Percentiles rank a stretch among this genome's conserved stretches.
Conservation (phyloP, 257 asterid species). For the Handroanthus guayacan region DNA sequence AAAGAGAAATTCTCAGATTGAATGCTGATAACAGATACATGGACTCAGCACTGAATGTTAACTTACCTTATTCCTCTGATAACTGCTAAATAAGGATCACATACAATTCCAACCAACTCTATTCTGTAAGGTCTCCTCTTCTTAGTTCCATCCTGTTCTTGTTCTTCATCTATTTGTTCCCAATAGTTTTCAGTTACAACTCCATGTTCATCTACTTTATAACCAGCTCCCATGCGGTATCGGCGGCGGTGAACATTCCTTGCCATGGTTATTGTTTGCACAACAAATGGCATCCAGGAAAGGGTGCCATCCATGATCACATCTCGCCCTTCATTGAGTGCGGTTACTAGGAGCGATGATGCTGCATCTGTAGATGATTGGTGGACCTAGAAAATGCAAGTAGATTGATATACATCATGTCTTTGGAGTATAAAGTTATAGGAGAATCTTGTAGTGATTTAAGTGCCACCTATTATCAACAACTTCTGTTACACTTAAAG, state of each 20-base stretch:
- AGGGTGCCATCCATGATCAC: slow-evolving; percentile 97
- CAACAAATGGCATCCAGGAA: slow-evolving; percentile 90
- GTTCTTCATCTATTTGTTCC: slow-evolving; percentile 87
- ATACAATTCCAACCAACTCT: slow-evolving; percentile 88
- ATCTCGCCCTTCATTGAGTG: slow-evolving; percentile 90
- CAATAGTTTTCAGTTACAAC: slow-evolving; percentile 79
- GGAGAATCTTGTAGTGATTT: neutral
- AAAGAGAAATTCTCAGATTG: slow-evolving; percentile 11
- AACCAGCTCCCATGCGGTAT: slow-evolving; percentile 91
- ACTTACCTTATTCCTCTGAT: slow-evolving; percentile 84
- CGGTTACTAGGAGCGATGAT: slow-evolving; percentile 91
- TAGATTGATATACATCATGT: neutral
- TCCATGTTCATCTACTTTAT: slow-evolving; percentile 66
- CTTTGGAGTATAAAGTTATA: neutral
- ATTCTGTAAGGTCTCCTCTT: slow-evolving; percentile 89
- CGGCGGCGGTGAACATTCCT: slow-evolving; percentile 82
- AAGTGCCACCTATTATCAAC: neutral
- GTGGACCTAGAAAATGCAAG: slow-evolving; percentile 65
- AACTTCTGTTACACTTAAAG: neutral
- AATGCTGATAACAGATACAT: neutral
- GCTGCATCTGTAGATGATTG: slow-evolving; percentile 98
- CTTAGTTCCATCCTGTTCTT: slow-evolving; percentile 57
- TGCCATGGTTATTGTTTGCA: slow-evolving; percentile 93
- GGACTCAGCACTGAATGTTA: neutral
- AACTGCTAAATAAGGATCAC: slow-evolving; percentile 91